Conservation (phyloP, 2,329 filamentous ascomycete genomes). For the Truncatella angustata region DNA sequence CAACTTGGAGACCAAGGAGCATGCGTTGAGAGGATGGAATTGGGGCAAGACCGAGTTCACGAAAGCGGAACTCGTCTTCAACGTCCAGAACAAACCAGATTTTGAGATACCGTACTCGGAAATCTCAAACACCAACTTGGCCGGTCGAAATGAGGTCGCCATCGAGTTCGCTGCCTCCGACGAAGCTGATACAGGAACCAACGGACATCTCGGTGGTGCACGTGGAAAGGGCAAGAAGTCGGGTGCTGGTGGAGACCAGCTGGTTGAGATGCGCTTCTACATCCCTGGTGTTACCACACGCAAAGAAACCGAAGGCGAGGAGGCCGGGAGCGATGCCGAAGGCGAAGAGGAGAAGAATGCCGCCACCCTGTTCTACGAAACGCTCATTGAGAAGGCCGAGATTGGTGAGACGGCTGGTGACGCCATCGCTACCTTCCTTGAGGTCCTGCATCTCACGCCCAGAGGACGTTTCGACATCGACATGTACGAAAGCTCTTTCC, state of each 20-base stretch:
- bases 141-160: slow-evolving; percentile 95
- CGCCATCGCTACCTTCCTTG: slow-evolving; percentile 94
- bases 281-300: slow-evolving; percentile 87
- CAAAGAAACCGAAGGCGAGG: slow-evolving; percentile 70
- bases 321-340: slow-evolving; percentile 64
- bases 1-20: slow-evolving; percentile 87
- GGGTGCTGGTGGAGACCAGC: slow-evolving; percentile 82
- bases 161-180: slow-evolving; percentile 83
- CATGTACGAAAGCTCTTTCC: slow-evolving; percentile 98
- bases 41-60: slow-evolving; percentile 98
- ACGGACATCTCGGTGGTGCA: slow-evolving; percentile 71
- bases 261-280: slow-evolving; percentile 99
- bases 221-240: slow-evolving; percentile 82
- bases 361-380: slow-evolving; percentile 96
- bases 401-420: slow-evolving; percentile 99
- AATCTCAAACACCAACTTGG: slow-evolving; percentile 95
- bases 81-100: slow-evolving; percentile 91
- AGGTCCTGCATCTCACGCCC: slow-evolving; percentile 94
- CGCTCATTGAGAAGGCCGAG: slow-evolving; percentile 95
- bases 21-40: slow-evolving; percentile 95
- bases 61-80: slow-evolving; percentile 93
- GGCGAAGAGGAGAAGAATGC: slow-evolving; percentile 92
- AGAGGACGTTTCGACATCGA: slow-evolving; percentile 99
- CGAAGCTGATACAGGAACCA: slow-evolving; percentile 69
- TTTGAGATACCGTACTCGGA: slow-evolving; percentile 98